phyloP scores from a whole-genome alignment of 2,329 filamentous ascomycete genomes.

The Stenocarpella maydis region DNA sequence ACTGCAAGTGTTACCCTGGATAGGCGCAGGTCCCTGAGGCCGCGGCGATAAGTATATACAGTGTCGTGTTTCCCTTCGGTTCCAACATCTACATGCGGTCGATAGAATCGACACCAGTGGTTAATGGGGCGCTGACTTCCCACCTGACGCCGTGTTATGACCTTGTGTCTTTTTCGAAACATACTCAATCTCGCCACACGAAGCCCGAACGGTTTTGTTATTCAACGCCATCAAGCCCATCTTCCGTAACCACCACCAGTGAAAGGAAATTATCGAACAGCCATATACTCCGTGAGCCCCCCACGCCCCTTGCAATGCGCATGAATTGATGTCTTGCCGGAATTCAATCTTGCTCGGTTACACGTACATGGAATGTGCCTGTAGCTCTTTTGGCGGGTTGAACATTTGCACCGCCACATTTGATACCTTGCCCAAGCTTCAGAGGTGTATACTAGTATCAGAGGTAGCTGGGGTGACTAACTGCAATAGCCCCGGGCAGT shows the following conservation, averaged over 20 bases:
- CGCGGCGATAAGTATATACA: conserved; percentile 28
- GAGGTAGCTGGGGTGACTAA: not conserved
- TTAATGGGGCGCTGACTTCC: conserved; percentile 16
- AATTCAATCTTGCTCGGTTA: not conserved
- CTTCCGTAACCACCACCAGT: conserved; percentile 3
- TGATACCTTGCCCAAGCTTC: not conserved
- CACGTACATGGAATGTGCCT: not conserved
- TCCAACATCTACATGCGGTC: conserved; percentile 33
- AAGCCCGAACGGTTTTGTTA: conserved; percentile 12
- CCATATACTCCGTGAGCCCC: conserved; percentile 27
- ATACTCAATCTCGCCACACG: conserved; percentile 24
- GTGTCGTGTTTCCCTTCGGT: conserved; percentile 23
- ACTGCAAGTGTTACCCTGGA: conserved; percentile 10
- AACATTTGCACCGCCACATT: not conserved
- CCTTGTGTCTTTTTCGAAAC: conserved; percentile 27
- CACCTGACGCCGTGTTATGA: conserved; percentile 26
- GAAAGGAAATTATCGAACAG: conserved; percentile 8
- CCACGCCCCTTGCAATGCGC: conserved; percentile 26
- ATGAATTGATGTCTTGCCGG: conserved; percentile 1
- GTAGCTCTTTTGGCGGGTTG: not conserved
- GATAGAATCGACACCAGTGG: conserved; percentile 11
- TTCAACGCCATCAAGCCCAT: conserved; percentile 32
- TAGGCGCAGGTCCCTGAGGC: not conserved
- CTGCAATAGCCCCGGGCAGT: not conserved
- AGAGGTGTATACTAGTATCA: not conserved